Conservation (phyloP, 1,284 basidiomycete genomes). For the Cerioporus squamosus region DNA sequence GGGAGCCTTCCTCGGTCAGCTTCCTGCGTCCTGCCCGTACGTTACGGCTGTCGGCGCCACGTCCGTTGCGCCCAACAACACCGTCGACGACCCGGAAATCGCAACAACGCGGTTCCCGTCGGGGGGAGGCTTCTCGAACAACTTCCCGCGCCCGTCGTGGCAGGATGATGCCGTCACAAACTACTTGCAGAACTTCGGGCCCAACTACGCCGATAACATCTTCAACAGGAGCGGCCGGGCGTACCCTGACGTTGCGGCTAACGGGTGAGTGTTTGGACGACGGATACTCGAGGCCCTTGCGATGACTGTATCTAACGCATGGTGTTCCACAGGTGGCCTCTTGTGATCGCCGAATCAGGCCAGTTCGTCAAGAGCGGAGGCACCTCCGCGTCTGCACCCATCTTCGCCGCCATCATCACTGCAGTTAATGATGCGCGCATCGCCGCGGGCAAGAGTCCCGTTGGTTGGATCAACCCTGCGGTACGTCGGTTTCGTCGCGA, state of each 20-base stretch:
- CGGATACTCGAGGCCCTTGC: too few species aligned
- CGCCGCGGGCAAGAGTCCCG: slow-evolving; percentile 44
- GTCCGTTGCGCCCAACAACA: slow-evolving; percentile 18
- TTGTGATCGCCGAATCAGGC: slow-evolving; percentile 31
- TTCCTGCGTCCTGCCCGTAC: slow-evolving; percentile 28
- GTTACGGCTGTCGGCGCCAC: slow-evolving; percentile 31
- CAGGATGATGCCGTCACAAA: slow-evolving; percentile 20
- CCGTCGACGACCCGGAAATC: slow-evolving; percentile 24
- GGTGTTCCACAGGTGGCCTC: background rate
- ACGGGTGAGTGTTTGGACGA: slow-evolving; percentile 26
- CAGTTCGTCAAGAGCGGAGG: slow-evolving; percentile 24
- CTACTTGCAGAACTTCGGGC: slow-evolving; percentile 21
- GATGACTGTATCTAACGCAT: background rate
- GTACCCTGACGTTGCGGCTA: slow-evolving; percentile 27
- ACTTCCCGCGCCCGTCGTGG: slow-evolving; percentile 21
- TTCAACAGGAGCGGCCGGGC: slow-evolving; percentile 25
- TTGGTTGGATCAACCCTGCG: slow-evolving; percentile 63
- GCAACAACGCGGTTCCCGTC: slow-evolving; percentile 22
- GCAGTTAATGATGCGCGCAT: slow-evolving; percentile 59
- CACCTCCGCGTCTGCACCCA: slow-evolving; percentile 21
- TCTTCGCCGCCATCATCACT: slow-evolving; percentile 54
- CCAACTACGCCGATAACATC: slow-evolving; percentile 13
- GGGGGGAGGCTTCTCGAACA: slow-evolving; percentile 26
- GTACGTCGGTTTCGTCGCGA: slow-evolving; percentile 25
- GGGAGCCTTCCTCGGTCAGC: slow-evolving; percentile 28